Conservation (phyloP, 2,329 filamentous ascomycete species). For the Scedosporium minutisporum region DNA sequence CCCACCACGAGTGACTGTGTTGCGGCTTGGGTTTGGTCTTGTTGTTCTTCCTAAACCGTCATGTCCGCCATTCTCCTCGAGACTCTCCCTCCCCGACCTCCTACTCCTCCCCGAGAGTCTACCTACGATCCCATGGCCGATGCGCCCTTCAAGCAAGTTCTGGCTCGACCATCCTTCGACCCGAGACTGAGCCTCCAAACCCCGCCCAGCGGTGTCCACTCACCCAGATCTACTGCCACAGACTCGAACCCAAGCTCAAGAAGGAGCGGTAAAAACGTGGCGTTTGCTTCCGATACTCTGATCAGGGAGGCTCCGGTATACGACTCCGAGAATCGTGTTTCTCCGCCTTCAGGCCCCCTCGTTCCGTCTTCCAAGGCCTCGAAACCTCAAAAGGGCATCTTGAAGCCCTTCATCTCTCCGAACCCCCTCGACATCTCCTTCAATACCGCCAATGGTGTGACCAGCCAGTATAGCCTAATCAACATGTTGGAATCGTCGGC, state of each 20-base stretch:
- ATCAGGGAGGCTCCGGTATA: slow-evolving; percentile 45
- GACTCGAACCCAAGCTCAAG: slow-evolving; percentile 33
- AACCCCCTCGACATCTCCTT: slow-evolving; percentile 32
- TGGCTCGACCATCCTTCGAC: slow-evolving; percentile 28
- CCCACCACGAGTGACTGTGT: not conserved
- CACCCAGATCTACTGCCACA: slow-evolving; percentile 29
- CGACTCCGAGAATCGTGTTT: slow-evolving; percentile 25
- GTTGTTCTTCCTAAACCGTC: not conserved
- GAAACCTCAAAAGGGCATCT: slow-evolving; percentile 55
- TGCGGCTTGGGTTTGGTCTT: not conserved
- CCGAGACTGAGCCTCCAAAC: slow-evolving; percentile 35
- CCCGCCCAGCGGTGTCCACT: slow-evolving; percentile 39
- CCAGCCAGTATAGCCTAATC: slow-evolving; percentile 47
- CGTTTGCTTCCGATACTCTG: slow-evolving; percentile 46
- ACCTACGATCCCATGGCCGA: slow-evolving; percentile 24
- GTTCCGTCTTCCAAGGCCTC: slow-evolving; percentile 27
- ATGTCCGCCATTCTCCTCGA: slow-evolving; percentile 34
- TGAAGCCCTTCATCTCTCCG: slow-evolving; percentile 57
- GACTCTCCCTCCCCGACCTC: slow-evolving; percentile 47
- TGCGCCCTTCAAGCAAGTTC: slow-evolving; percentile 23
- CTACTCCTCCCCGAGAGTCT: slow-evolving; percentile 56
- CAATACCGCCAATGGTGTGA: slow-evolving; percentile 31
- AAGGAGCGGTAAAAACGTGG: slow-evolving; percentile 42
- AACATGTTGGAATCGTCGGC: slow-evolving; percentile 80
- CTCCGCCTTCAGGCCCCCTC: slow-evolving; percentile 28